A percentile compares a stretch with the other conserved stretches of the same genome.
These are phyloP conservation scores for Neonectria magnoliae DNA, from an alignment of 2,329 filamentous ascomycete species.

Conservation along the genomic window DNA sequence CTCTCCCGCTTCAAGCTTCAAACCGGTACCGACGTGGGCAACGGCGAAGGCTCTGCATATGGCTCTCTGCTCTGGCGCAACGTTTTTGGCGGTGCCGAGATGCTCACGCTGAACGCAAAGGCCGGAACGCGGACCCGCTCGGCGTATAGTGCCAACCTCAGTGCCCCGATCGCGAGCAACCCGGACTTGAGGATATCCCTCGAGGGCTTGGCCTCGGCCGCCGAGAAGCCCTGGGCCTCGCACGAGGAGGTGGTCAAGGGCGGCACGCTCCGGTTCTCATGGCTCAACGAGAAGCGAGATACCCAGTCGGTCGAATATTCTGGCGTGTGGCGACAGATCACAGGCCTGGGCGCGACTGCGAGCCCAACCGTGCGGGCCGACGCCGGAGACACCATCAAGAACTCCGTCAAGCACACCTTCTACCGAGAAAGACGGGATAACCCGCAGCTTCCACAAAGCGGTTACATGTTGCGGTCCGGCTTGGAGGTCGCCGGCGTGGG, in stretches of 20 bases:
- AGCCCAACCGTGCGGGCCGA: conserved; percentile 85
- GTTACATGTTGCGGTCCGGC: conserved; percentile 81
- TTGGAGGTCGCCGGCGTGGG: conserved; percentile 90
- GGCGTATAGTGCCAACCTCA: conserved; percentile 87
- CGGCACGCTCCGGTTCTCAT: conserved; percentile 79
- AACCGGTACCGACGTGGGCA: conserved; percentile 93
- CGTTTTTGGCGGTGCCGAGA: conserved; percentile 93
- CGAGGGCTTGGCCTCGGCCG: conserved; percentile 84
- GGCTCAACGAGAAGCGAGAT: conserved; percentile 72
- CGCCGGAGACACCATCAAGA: conserved; percentile 92
- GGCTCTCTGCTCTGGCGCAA: conserved; percentile 89
- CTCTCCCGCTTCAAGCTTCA: conserved; percentile 86
- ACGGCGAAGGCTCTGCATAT: conserved; percentile 93
- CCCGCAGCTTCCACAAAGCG: conserved; percentile 82
- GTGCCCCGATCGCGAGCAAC: conserved; percentile 84
- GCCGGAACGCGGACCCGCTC: conserved; percentile 90
- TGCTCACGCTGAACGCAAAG: conserved; percentile 85
- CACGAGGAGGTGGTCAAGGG: conserved; percentile 91
- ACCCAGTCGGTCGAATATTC: conserved; percentile 84
- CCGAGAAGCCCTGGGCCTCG: conserved; percentile 90
- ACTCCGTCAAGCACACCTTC: conserved; percentile 83
- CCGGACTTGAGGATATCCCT: conserved; percentile 82
- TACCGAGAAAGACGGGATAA: conserved; percentile 84
- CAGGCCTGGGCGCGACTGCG: conserved; percentile 77
- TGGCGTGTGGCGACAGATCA: conserved; percentile 88